Evolutionary conservation across 257 asterid genomes (phyloP).

Genomic region (Echium plantagineum): DNA sequence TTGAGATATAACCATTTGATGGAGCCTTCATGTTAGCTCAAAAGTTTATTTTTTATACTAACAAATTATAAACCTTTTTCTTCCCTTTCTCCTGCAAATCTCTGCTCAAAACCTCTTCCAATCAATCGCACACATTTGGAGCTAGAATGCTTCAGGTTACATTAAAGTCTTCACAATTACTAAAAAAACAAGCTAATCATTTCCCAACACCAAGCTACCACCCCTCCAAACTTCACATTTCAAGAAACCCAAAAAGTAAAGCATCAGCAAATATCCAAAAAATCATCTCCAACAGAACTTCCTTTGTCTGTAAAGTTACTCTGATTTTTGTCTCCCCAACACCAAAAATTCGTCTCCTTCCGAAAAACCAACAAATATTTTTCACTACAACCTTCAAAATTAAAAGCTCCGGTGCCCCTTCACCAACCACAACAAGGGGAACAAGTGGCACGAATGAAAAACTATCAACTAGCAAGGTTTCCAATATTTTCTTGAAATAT

Average conservation of each 20-base stretch:
- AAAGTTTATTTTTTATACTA: neutral
- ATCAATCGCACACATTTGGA: neutral
- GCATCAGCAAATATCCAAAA: neutral
- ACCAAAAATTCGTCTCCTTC: neutral
- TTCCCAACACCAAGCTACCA: neutral
- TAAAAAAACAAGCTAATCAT: neutral
- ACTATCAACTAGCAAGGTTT: neutral
- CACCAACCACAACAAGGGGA: neutral
- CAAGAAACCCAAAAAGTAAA: neutral
- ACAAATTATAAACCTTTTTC: neutral
- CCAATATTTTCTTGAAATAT: neutral
- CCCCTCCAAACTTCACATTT: constrained; percentile 1
- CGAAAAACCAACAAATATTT: neutral
- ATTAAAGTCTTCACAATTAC: neutral
- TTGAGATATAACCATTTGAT: constrained; percentile 54
- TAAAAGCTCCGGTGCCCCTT: too few species aligned
- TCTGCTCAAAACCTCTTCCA: neutral
- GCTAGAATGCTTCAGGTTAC: neutral
- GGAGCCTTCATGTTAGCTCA: constrained; percentile 62
- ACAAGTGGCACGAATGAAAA: neutral
- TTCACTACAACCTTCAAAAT: too few species aligned
- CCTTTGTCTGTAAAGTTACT: too few species aligned
- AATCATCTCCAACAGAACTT: too few species aligned
- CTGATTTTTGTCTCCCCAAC: too few species aligned
- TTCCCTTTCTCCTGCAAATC: neutral